Base-by-base conservation (phyloP, 2,329 filamentous ascomycete genomes). In the Biscogniauxia marginata region DNA sequence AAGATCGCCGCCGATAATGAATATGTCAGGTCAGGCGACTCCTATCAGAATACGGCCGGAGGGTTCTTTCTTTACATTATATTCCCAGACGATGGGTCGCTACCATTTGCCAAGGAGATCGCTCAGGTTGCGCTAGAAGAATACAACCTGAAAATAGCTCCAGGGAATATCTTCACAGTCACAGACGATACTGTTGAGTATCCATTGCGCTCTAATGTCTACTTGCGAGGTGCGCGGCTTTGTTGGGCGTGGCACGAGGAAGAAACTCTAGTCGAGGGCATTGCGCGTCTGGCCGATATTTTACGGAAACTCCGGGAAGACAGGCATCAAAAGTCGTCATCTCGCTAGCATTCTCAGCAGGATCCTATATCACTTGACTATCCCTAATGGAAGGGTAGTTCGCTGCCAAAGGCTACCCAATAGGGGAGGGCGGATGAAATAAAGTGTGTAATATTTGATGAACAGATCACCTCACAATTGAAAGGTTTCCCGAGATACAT, bases 21-120 rank as follows among this genome's bases (percentile, higher is more conserved):
- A 20, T 46, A 24, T 8, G 57, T 51, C 52, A 47, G 25, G 5
- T 34, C 50, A 2, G 44, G 24, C n/a, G 34, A 57, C 43, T 43
- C 48, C 1, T 47, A 56, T 7, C 25, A 20, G 4, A 46, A 25
- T 18, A 53, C 54, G 8, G 79, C 80, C 0, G 86, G 86, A 2
- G 86, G 86, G 0, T 89, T 87, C 67, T 89, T 89, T 69, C 75
- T 87, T 51, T 89, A 84, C 83, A 71, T 88, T 7, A 72, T 74
- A 4, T 70, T 89, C 13, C 86, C 86, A 20, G 21, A 48, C 1
- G 58, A 61, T 20, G n/a, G n/a, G n/a, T n/a, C n/a, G n/a, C 3
- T 59, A 60, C 21, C 72, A 68, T 1, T 64, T 71, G 45, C 81
- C 77, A 47, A 73, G 71, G 23, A 74, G 73, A 3, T 72, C 86